A percentile compares a stretch with the other conserved stretches of the same genome.
These are phyloP conservation scores for Schrenkiella parvula DNA, from an alignment of 345 rosid species.

Conservation along the genomic window DNA sequence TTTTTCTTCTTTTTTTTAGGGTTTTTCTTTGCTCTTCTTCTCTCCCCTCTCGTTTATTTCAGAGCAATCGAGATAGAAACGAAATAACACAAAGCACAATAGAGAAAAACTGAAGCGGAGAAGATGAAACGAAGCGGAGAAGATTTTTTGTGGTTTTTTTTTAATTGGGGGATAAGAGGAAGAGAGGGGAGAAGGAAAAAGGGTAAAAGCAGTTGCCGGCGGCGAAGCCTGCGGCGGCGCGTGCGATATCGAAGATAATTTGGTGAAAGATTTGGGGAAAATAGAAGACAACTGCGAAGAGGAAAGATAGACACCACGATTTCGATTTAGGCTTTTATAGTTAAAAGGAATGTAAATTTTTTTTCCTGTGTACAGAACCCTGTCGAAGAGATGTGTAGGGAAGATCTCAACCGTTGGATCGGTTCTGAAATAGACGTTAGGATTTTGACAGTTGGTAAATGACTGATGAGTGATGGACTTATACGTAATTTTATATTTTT, in stretches of 20 bases:
- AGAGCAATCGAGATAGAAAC: constrained; percentile 23
- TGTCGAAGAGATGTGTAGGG: background rate
- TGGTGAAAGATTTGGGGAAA: constrained; percentile 10
- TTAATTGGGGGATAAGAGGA: constrained; percentile 20
- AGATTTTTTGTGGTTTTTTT: background rate
- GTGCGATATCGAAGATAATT: constrained; percentile 20
- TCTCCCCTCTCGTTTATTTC: constrained; percentile 71
- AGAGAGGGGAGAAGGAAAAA: constrained; percentile 48
- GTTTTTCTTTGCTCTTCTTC: constrained; percentile 43
- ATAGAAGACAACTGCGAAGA: constrained; percentile 17
- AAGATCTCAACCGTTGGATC: constrained; percentile 5
- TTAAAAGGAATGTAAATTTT: background rate
- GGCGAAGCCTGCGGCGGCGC: constrained; percentile 50
- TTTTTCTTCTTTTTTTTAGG: constrained; percentile 14
- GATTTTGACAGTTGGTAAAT: background rate
- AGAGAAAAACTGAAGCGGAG: background rate
- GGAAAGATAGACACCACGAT: background rate
- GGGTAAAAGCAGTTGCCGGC: constrained; percentile 47
- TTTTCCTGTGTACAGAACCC: background rate
- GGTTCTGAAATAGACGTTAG: background rate
- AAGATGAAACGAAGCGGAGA: background rate
- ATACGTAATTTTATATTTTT: too few relatives aligned
- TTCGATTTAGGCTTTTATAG: background rate
- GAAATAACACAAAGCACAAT: constrained; percentile 11
- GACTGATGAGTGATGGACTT: background rate